A percentile compares a stretch with the other conserved stretches of the same genome.
Evolutionary conservation across 129 eudicot genomes (phyloP).

Genomic region (Oenanthe sinensis): DNA sequence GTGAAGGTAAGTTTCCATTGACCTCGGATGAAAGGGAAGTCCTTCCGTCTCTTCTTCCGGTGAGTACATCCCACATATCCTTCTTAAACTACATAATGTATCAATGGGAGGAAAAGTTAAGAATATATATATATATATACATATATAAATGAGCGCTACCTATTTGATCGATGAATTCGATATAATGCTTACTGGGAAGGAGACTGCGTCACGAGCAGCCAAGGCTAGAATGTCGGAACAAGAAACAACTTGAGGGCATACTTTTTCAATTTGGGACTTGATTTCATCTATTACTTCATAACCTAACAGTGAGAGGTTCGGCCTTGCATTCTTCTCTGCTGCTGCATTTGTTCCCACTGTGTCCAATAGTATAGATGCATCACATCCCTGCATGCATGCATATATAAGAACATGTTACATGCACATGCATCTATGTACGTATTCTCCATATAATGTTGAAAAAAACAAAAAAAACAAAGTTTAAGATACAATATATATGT

Average conservation of each 20-base stretch:
- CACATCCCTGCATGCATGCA: slow-evolving; percentile 44
- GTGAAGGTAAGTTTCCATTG: slow-evolving; percentile 29
- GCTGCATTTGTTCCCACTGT: slow-evolving; percentile 26
- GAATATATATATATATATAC: neutral
- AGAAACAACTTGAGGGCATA: slow-evolving; percentile 47
- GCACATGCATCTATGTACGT: neutral
- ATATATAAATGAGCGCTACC: too few relatives aligned
- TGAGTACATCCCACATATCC: slow-evolving; percentile 41
- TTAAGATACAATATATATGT: neutral
- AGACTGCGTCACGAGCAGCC: slow-evolving; percentile 47
- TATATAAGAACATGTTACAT: neutral
- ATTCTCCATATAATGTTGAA: too few relatives aligned
- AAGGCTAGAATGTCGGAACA: slow-evolving; percentile 56
- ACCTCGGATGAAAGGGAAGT: slow-evolving; percentile 40
- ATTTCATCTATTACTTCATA: slow-evolving; percentile 40
- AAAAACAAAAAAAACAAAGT: neutral
- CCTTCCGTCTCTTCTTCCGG: slow-evolving; percentile 51
- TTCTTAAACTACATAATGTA: slow-evolving; percentile 18
- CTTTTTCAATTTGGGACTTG: slow-evolving; percentile 37
- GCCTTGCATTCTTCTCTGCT: slow-evolving; percentile 30
- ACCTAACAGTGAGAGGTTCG: slow-evolving; percentile 44
- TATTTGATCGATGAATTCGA: neutral
- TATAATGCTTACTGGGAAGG: slow-evolving; percentile 33
- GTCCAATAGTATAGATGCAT: slow-evolving; percentile 46
- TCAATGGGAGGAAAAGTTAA: neutral